phyloP scores from a whole-genome alignment of 805 yeast genomes.

The Wickerhamiella kazuoi region DNA sequence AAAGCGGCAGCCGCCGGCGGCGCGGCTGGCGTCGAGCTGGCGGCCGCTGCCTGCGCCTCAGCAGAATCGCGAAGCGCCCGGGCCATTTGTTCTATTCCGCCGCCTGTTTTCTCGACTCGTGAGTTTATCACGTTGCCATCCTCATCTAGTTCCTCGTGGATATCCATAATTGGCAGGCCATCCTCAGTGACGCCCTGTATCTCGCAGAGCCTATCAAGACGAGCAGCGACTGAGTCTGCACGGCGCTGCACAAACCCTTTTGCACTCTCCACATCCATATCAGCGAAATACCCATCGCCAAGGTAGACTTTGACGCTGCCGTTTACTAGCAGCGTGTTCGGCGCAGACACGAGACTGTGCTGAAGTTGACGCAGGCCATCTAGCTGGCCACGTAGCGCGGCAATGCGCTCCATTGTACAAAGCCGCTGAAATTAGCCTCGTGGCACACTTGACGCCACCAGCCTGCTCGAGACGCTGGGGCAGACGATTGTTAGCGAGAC shows the following conservation, averaged over 20 bases:
- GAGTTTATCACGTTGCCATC: conserved; percentile 48
- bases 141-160: conserved; percentile 68
- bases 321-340: not conserved
- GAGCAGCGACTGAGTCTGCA: conserved; percentile 5
- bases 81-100: not conserved
- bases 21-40: not conserved
- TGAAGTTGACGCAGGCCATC: not conserved
- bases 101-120: conserved; percentile 24
- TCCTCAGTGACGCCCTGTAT: conserved; percentile 23
- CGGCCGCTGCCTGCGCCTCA: not conserved
- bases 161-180: conserved; percentile 58
- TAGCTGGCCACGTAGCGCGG: not conserved
- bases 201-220: conserved; percentile 7
- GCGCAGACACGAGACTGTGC: not conserved
- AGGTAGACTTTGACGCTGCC: conserved; percentile 11
- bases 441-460: too few relatives aligned
- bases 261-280: conserved; percentile 10
- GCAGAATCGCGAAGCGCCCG: not conserved
- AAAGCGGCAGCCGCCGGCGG: not conserved
- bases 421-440: too few relatives aligned
- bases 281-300: conserved; percentile 19
- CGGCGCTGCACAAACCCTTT: conserved; percentile 10
- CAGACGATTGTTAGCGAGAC: too few relatives aligned
- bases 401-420: not conserved
- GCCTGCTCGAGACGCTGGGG: too few relatives aligned